Base-by-base conservation (phyloP, 176 grass and related monocot species). In the Cocos nucifera region DNA sequence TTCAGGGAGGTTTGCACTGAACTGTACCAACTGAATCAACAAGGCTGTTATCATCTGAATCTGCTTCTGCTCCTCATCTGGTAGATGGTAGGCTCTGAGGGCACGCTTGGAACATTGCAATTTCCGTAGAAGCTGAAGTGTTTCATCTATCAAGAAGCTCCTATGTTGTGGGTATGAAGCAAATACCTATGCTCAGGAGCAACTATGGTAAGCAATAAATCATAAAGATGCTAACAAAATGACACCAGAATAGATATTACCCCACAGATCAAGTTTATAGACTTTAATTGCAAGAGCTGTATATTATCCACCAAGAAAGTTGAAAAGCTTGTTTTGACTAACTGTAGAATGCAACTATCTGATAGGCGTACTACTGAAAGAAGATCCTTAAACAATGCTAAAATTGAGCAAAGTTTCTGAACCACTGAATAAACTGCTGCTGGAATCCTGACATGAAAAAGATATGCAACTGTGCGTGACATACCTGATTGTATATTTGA, bases 11-110 rank as follows among this genome's bases (percentile, higher is more conserved):
- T 70, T 78, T 64, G 84, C 77, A 85, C 94, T 93, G 63, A 93
- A 99, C 19, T 99, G 94, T 64, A 93, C 94, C 67, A 99, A 70
- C 68, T 93, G 94, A 80, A 99, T 73, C 64, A 99, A 67, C 58
- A 93, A 72, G 19, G 94, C 94, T 66, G 88, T 93, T 89, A 93
- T 93, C 88, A 93, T 93, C 83, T 99, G 94, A 53, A 99, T 99
- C 79, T 99, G 85, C 57, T 89, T 93, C 56, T 99, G 85, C 49
- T 98, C 93, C 65, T 99, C 94, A 62, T 98, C 88, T 61, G 94
- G 78, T 51, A 99, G 77, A 91, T 83, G 88, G 69, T 81, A 99
- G 51, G 88, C 83, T 73, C 94, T 86, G 69, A 93, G 53, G 50
- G 88, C 85, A 74, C 81, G 83, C 80, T 75, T 99, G 18, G 84